phyloP scores from a whole-genome alignment of 495 filamentous ascomycete genomes.

The Penicillium nucicola region DNA sequence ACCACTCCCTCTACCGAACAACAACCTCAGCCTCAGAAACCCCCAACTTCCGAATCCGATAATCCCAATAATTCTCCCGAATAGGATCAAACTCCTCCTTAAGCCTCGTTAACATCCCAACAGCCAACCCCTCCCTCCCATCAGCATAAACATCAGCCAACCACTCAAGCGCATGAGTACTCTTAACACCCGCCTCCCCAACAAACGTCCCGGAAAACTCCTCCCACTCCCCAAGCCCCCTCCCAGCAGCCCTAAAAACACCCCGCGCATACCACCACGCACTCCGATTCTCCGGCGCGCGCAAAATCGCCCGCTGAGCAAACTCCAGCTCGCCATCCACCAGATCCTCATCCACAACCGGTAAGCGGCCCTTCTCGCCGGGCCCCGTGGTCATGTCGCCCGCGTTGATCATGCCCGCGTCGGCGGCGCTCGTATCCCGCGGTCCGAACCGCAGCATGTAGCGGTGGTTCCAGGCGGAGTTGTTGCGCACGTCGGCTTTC shows the following conservation, averaged over 20 bases:
- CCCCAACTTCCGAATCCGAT: constrained; percentile 53
- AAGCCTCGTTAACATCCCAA: constrained; percentile 64
- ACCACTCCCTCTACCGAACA: background rate
- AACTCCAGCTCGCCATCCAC: constrained; percentile 75
- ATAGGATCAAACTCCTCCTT: constrained; percentile 88
- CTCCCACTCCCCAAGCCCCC: constrained; percentile 55
- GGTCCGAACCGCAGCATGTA: constrained; percentile 85
- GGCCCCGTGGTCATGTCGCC: constrained; percentile 35
- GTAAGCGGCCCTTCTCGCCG: constrained; percentile 35
- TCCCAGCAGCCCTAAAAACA: constrained; percentile 61
- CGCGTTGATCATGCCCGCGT: constrained; percentile 45
- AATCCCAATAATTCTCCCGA: constrained; percentile 88
- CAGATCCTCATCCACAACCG: constrained; percentile 54
- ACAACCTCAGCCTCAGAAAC: constrained; percentile 10
- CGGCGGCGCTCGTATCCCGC: constrained; percentile 23
- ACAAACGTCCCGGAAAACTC: constrained; percentile 68
- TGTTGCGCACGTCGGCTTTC: constrained; percentile 80
- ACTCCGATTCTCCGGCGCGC: constrained; percentile 89
- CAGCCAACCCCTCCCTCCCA: constrained; percentile 38
- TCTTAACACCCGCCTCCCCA: constrained; percentile 48
- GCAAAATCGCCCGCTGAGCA: constrained; percentile 62
- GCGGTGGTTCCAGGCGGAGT: constrained; percentile 95
- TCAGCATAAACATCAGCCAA: constrained; percentile 77
- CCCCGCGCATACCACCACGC: constrained; percentile 91
- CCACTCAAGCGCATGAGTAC: constrained; percentile 86